These are phyloP conservation scores for Irpex sp. DNA, from an alignment of 1,284 basidiomycete genomes.

Conservation along the genomic window DNA sequence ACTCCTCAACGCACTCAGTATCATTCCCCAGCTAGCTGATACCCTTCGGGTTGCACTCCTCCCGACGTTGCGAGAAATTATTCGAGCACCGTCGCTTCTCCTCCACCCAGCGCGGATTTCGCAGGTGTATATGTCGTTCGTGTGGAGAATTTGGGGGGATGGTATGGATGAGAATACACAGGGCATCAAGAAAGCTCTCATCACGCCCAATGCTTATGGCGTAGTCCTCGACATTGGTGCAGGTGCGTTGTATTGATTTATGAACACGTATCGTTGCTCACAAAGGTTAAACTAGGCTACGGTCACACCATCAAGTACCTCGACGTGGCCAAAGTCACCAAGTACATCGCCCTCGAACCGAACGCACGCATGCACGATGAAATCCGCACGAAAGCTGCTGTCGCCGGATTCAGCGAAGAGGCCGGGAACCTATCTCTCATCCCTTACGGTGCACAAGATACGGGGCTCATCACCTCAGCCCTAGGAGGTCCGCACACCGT, in stretches of 20 bases:
- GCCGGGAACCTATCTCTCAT: conserved; percentile 39
- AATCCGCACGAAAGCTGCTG: conserved; percentile 44
- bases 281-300: conserved; percentile 36
- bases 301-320: conserved; percentile 63
- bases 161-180: conserved; percentile 42
- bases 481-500: conserved; percentile 36
- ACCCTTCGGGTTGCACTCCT: conserved; percentile 38
- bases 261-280: background rate
- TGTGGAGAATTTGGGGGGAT: conserved; percentile 54
- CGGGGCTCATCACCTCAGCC: conserved; percentile 38
- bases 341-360: conserved; percentile 68
- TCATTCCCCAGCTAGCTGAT: conserved; percentile 38
- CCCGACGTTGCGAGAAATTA: conserved; percentile 44
- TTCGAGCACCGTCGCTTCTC: conserved; percentile 40
- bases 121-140: conserved; percentile 52
- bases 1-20: conserved; percentile 35
- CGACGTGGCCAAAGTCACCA: conserved; percentile 47
- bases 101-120: conserved; percentile 45
- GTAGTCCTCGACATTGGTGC: conserved; percentile 69
- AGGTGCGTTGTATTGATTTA: conserved; percentile 34
- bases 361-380: conserved; percentile 57
- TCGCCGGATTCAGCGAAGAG: conserved; percentile 50
- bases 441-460: conserved; percentile 56
- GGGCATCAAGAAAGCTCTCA: conserved; percentile 43
- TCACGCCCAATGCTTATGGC: conserved; percentile 53